phyloP scores from a whole-genome alignment of 208 protist species.

The Lotmaria passim region DNA sequence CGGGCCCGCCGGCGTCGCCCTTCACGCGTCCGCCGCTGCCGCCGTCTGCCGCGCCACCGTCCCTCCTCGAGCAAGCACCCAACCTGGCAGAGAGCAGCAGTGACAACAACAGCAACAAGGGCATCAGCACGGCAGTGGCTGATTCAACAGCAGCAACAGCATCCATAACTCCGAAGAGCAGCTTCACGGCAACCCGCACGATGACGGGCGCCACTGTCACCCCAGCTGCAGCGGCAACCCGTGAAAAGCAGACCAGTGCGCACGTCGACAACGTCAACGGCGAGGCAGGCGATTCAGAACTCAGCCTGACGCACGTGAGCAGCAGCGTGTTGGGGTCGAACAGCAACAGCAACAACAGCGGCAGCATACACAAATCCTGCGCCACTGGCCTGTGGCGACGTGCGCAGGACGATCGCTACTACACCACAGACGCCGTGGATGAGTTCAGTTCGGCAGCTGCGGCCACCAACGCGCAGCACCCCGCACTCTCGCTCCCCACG shows the following conservation, averaged over 20 bases:
- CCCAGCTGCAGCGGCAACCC: not conserved
- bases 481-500: no score
- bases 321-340: slow-evolving; percentile 3
- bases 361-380: not conserved
- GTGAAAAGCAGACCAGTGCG: not conserved
- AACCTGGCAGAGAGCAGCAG: not conserved
- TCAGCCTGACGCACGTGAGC: slow-evolving; percentile 7
- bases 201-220: not conserved
- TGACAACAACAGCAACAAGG: not conserved
- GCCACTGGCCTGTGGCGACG: no score
- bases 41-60: not conserved
- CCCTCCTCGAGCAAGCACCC: no score
- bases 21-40: not conserved
- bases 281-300: slow-evolving; percentile 2
- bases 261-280: not conserved
- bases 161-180: no score
- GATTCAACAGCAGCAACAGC: no score
- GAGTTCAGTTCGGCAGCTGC: slow-evolving; percentile 21
- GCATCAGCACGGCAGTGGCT: no score
- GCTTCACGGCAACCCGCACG: slow-evolving; percentile 1
- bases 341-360: not conserved
- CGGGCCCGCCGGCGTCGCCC: not conserved
- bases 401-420: slow-evolving; percentile 26
- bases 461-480: not conserved
- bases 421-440: slow-evolving; percentile 42